Conservation (phyloP, 108 stramenopile species). For the Pseudonitzschia pungens region DNA sequence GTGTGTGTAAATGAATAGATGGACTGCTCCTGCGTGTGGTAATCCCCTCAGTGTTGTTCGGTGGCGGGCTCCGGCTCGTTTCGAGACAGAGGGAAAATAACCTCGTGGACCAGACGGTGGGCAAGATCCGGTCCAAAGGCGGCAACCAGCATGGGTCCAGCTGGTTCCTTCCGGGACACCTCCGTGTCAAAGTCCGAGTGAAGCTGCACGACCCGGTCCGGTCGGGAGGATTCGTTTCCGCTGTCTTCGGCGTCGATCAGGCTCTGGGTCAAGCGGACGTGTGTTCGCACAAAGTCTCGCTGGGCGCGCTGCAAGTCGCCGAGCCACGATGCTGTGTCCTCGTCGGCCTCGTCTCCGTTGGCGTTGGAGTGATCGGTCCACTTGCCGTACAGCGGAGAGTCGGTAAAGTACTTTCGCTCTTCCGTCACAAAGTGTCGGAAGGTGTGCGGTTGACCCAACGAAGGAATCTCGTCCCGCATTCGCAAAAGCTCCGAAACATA, state of each 20-base stretch:
- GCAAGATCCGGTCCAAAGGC: neutral
- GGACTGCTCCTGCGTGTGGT: neutral
- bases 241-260: neutral
- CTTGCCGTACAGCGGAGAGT: neutral
- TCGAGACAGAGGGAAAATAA: constrained; percentile 9
- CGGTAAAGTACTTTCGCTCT: constrained; percentile 14
- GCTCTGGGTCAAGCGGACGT: neutral
- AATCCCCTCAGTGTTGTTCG: neutral
- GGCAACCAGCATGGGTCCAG: neutral
- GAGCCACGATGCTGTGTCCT: neutral
- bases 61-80: neutral
- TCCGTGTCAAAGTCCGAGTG: constrained; percentile 17
- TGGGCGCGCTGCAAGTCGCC: neutral
- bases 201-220: neutral
- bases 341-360: neutral
- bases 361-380: neutral
- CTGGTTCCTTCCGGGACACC: constrained; percentile 5
- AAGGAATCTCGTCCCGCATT: neutral
- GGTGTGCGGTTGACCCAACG: constrained; percentile 2
- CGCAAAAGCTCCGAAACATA: neutral
- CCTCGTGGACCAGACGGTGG: neutral
- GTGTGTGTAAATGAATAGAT: too few species aligned
- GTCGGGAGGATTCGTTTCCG: neutral
- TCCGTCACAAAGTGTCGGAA: constrained; percentile 11
- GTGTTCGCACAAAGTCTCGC: neutral